Evolutionary conservation across 2,329 filamentous ascomycete genomes (phyloP).

Genomic region (Talaromyces verruculosus): DNA sequence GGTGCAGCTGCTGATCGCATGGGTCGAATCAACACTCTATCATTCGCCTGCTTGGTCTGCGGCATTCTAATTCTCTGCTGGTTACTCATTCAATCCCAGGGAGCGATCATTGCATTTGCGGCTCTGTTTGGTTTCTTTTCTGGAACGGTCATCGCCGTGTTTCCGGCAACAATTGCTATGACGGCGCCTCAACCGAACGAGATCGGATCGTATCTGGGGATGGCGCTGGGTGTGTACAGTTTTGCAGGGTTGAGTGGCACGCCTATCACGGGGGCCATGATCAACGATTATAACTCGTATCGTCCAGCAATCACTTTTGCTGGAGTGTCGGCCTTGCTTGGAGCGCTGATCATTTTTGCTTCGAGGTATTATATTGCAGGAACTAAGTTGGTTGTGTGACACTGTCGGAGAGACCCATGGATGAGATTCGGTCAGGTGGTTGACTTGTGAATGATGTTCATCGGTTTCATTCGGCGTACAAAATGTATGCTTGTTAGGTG

Average conservation of each 20-base stretch:
- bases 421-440: not conserved
- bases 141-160: conserved; percentile 35
- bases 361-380: conserved; percentile 11
- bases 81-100: conserved; percentile 28
- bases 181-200: conserved; percentile 23
- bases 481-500: not conserved
- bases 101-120: conserved; percentile 34
- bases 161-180: conserved; percentile 22
- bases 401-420: not conserved
- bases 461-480: not conserved
- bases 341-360: conserved; percentile 7
- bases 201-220: conserved; percentile 27
- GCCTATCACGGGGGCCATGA: conserved; percentile 48
- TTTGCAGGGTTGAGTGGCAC: conserved; percentile 52
- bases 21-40: conserved; percentile 34
- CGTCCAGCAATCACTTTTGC: conserved; percentile 37
- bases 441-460: not conserved
- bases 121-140: conserved; percentile 37
- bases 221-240: conserved; percentile 35
- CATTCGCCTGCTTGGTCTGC: conserved; percentile 27
- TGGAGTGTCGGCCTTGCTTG: conserved; percentile 32
- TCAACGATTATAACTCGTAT: conserved; percentile 46
- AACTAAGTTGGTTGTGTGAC: conserved; percentile 9
- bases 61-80: conserved; percentile 35
- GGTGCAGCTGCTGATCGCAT: conserved; percentile 36